Evolutionary conservation across 2,329 filamentous ascomycete genomes (phyloP).

Genomic region (Fusarium mundagurra): DNA sequence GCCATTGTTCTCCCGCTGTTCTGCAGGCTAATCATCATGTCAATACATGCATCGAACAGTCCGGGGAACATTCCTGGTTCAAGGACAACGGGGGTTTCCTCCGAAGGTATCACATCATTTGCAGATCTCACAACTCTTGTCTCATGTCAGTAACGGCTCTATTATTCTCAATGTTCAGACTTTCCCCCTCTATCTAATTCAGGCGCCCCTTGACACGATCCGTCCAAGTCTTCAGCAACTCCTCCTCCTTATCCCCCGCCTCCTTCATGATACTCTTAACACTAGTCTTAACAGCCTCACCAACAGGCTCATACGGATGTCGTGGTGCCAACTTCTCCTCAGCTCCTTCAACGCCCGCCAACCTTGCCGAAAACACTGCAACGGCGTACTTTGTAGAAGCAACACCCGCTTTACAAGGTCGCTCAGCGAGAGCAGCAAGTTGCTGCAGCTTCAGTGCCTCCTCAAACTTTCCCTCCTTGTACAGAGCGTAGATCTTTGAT

Average conservation of each 20-base stretch:
- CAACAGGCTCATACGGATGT: constrained; percentile 66
- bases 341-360: constrained; percentile 68
- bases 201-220: constrained; percentile 25
- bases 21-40: not conserved
- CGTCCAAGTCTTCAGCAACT: constrained; percentile 24
- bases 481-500: constrained; percentile 69
- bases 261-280: constrained; percentile 49
- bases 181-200: constrained; percentile 7
- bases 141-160: not conserved
- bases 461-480: constrained; percentile 62
- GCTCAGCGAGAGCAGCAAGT: constrained; percentile 72
- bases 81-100: not conserved
- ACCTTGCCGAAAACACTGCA: constrained; percentile 65
- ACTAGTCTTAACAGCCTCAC: constrained; percentile 54
- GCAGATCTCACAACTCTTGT: too few relatives aligned
- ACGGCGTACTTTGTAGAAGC: constrained; percentile 76
- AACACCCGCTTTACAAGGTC: constrained; percentile 72
- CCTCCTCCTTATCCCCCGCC: constrained; percentile 55
- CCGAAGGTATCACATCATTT: not conserved
- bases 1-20: not conserved
- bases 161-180: not conserved
- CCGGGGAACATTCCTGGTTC: not conserved
- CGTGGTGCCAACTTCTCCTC: constrained; percentile 67
- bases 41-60: not conserved
- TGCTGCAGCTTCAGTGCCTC: constrained; percentile 70